Percentiles rank a stretch among this genome's conserved stretches.
Evolutionary conservation across 2,329 filamentous ascomycete genomes (phyloP).

Genomic region (Didymosphaeria variabile): DNA sequence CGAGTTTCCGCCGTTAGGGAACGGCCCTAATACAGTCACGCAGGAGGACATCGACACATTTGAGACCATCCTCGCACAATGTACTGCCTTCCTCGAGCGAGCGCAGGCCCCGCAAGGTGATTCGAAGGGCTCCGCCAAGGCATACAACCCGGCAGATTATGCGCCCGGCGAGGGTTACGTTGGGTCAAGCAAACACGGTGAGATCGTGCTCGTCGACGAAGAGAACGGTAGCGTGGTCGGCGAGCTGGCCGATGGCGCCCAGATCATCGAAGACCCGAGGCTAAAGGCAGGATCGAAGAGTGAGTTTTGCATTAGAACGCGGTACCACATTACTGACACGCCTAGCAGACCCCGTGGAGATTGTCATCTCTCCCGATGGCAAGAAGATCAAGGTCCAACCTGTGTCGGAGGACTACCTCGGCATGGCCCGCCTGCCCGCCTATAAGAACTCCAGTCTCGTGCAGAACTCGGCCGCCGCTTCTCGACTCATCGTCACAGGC

Average conservation of each 20-base stretch:
- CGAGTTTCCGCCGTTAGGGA: slow-evolving; percentile 81
- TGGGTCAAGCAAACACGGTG: slow-evolving; percentile 62
- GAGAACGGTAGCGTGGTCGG: slow-evolving; percentile 96
- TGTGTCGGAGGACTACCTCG: slow-evolving; percentile 74
- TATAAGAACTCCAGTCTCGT: slow-evolving; percentile 90
- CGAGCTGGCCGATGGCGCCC: slow-evolving; percentile 83
- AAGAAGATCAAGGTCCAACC: slow-evolving; percentile 75
- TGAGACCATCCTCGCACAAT: slow-evolving; percentile 97
- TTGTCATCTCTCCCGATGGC: slow-evolving; percentile 75
- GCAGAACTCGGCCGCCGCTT: slow-evolving; percentile 85
- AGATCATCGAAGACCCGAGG: slow-evolving; percentile 78
- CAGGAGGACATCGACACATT: slow-evolving; percentile 97
- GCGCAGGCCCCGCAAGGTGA: slow-evolving; percentile 67
- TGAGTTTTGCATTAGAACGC: slow-evolving; percentile 53
- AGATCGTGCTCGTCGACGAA: slow-evolving; percentile 93
- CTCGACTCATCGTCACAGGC: slow-evolving; percentile 88
- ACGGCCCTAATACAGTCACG: slow-evolving; percentile 68
- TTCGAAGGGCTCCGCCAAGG: slow-evolving; percentile 44
- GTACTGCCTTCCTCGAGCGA: slow-evolving; percentile 92
- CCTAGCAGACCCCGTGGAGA: slow-evolving; percentile 76
- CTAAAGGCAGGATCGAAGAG: slow-evolving; percentile 91
- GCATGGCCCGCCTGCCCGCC: slow-evolving; percentile 84
- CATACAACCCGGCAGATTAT: slow-evolving; percentile 85
- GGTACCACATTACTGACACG: slow-evolving; percentile 29
- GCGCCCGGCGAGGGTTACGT: slow-evolving; percentile 82